These are phyloP conservation scores for Allomyces macrogynus DNA, from an alignment of 192 early-diverging fungal genomes.

Conservation along the genomic window DNA sequence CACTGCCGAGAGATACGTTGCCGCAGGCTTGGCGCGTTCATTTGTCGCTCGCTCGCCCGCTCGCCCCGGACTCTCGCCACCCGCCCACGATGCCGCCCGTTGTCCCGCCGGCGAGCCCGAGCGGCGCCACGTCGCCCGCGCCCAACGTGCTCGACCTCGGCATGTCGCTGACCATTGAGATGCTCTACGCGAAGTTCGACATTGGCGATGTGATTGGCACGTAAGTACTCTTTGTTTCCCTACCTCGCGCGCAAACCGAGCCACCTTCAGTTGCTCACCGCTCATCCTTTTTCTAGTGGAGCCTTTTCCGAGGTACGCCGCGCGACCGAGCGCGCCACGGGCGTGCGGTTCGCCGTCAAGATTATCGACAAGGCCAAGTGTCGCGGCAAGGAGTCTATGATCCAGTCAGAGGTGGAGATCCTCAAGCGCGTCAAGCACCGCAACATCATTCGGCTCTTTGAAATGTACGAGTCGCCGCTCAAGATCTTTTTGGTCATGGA, in stretches of 20 bases:
- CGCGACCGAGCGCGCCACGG: constrained; percentile 25
- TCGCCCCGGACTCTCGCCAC: no score
- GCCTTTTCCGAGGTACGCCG: constrained; percentile 40
- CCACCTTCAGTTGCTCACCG: neutral
- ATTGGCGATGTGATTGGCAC: neutral
- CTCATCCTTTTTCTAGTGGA: neutral
- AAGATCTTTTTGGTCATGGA: constrained; percentile 16
- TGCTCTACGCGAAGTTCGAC: neutral
- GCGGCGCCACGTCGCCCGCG: neutral
- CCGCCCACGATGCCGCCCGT: no score
- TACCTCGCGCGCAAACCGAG: neutral
- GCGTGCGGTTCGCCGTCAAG: constrained; percentile 45
- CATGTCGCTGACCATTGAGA: neutral
- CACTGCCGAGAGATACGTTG: no score
- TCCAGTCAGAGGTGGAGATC: constrained; percentile 51
- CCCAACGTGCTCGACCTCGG: neutral
- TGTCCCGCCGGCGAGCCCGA: no score
- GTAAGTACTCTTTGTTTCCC: neutral
- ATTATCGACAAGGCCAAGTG: constrained; percentile 45
- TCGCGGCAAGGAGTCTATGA: constrained; percentile 41
- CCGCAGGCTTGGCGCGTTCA: no score
- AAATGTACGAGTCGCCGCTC: constrained; percentile 7
- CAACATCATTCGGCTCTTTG: constrained; percentile 14
- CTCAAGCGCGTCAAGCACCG: constrained; percentile 44
- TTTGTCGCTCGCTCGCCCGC: no score